Evolutionary conservation across 2,329 filamentous ascomycete genomes (phyloP).

Genomic region (Nigrospora sphaerica): DNA sequence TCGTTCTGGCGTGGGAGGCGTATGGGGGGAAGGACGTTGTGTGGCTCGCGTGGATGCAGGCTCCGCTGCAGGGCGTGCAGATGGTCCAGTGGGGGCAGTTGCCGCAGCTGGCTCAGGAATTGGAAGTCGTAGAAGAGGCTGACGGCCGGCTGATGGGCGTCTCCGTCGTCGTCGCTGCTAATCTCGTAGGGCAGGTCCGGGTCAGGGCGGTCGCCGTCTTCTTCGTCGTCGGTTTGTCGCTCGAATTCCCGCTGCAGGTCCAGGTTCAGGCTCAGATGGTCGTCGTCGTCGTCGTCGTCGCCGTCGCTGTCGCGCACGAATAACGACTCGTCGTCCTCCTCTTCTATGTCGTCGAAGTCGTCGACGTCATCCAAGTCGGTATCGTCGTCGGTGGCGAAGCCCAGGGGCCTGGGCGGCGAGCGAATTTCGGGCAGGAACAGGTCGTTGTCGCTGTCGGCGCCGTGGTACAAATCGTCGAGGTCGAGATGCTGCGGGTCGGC

Average conservation of each 20-base stretch:
- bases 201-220: conserved; percentile 1
- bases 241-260: not conserved
- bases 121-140: no score
- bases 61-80: no score
- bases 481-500: no score
- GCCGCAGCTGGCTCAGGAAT: no score
- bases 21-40: no score
- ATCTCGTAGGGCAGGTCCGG: conserved; percentile 1
- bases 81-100: no score
- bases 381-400: not conserved
- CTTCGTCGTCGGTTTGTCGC: not conserved
- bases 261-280: not conserved
- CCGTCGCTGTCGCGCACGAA: not conserved
- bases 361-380: conserved; percentile 1
- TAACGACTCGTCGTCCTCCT: not conserved
- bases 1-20: no score
- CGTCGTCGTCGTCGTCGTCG: not conserved
- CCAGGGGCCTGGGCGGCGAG: no score
- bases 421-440: not conserved
- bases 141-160: no score
- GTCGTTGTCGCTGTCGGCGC: not conserved
- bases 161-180: not conserved
- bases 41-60: no score
- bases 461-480: no score
- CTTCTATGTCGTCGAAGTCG: not conserved